phyloP scores from a whole-genome alignment of 1,284 basidiomycete genomes.

The Grifola frondosa region DNA sequence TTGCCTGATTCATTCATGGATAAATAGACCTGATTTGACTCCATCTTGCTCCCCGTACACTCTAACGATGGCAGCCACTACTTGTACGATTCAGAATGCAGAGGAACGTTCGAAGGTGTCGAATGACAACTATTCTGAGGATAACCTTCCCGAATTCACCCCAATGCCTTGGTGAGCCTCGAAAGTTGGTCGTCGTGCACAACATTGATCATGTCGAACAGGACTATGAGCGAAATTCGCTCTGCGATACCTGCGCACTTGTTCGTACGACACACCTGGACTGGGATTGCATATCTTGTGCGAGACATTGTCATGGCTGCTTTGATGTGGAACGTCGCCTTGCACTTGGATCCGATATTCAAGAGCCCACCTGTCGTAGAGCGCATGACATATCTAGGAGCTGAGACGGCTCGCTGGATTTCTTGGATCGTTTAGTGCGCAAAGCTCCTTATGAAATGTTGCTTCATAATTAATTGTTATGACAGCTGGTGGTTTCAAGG shows the following conservation, averaged over 20 bases:
- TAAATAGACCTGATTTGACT: too few relatives aligned
- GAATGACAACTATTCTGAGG: conserved; percentile 35
- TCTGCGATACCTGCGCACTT: conserved; percentile 49
- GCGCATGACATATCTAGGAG: conserved; percentile 34
- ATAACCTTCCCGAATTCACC: conserved; percentile 40
- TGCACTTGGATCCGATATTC: conserved; percentile 46
- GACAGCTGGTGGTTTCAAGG: conserved; percentile 53
- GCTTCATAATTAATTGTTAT: conserved; percentile 1
- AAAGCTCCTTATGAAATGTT: not conserved
- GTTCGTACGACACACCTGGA: conserved; percentile 17
- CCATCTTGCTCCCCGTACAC: too few relatives aligned
- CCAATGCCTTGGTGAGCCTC: conserved; percentile 45
- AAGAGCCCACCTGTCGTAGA: conserved; percentile 23
- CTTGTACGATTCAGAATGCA: too few relatives aligned
- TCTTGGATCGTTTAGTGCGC: conserved; percentile 36
- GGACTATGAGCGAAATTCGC: conserved; percentile 49
- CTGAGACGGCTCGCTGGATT: conserved; percentile 39
- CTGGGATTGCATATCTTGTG: conserved; percentile 20
- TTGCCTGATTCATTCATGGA: too few relatives aligned
- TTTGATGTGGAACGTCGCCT: conserved; percentile 41
- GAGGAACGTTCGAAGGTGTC: too few relatives aligned
- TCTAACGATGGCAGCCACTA: too few relatives aligned
- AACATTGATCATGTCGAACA: too few relatives aligned
- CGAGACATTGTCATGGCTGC: conserved; percentile 48
- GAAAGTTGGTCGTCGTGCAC: too few relatives aligned